Percentiles rank a stretch among this genome's conserved stretches.
Evolutionary conservation across 345 rosid genomes (phyloP).

Genomic region (Dipteronia sinensis): DNA sequence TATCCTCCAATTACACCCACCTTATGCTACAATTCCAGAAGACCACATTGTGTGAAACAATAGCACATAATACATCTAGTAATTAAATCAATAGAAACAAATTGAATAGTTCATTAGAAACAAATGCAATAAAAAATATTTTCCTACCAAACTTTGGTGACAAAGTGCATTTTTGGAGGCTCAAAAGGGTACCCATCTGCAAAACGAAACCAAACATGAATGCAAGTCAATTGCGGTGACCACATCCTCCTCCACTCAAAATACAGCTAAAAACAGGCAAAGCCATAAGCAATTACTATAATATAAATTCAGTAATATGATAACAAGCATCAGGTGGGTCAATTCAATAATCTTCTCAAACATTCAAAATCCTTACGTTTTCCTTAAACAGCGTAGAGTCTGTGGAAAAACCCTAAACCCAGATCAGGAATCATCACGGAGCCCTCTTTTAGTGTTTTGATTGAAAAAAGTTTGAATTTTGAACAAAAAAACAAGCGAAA

Average conservation of each 20-base stretch:
- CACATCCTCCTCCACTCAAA: not conserved
- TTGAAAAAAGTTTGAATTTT: not conserved
- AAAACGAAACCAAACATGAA: slow-evolving; percentile 29
- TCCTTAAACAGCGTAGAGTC: not conserved
- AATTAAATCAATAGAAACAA: slow-evolving; percentile 1
- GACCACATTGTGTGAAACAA: not conserved
- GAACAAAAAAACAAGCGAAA: not conserved
- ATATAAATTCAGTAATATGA: not conserved
- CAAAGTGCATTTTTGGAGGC: slow-evolving; percentile 99
- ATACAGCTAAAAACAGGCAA: not conserved
- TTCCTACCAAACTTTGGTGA: slow-evolving; percentile 96
- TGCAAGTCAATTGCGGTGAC: not conserved
- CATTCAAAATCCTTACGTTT: not conserved
- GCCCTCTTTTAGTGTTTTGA: not conserved
- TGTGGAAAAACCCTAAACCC: slow-evolving; percentile 4
- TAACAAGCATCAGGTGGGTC: not conserved
- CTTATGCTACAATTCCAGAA: not conserved
- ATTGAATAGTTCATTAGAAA: too few relatives aligned
- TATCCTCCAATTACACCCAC: not conserved
- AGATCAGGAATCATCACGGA: not conserved
- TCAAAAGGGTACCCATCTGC: slow-evolving; percentile 99
- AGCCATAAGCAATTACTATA: not conserved
- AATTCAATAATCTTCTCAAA: not conserved
- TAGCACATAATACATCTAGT: not conserved
- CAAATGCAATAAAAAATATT: slow-evolving; percentile 12